Evolutionary conservation across 768 basidiomycete species (phyloP), one percentile per base, ranked within the genome.

Genomic region (Lactarius quietus): DNA sequence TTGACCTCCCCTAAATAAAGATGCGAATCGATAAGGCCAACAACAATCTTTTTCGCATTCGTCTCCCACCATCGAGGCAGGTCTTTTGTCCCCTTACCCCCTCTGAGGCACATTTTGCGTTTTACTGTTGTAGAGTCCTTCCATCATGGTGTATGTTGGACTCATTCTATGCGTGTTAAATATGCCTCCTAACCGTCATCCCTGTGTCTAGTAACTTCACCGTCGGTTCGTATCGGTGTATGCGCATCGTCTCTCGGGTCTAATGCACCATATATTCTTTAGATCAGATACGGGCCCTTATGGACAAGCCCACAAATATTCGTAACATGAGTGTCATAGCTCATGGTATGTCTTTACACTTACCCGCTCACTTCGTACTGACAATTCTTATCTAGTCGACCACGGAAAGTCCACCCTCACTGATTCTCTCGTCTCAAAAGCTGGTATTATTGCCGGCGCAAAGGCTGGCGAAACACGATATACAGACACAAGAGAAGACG

Each of bases 381-480:
- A 55, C 36, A 10, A 7, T 1, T 8, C 28, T 41, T 55, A 26
- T 66, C 12, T 74, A 93, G 97, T 99, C 86, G 97, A 99, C 80
- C 97, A 99, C 82, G 97, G 97, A 82, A 99, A 99, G 81, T 99
- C 97, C 63, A 99, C 97, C 72, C 88, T 99, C 72, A 98, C 97
- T 71, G 97, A 99, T 79, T 98, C 96, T 48, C 84, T 99, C 53
- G 95, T 99, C 76, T 95, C 96, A 70, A 98, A 98, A 83, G 97
- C 97, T 69, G 97, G 97, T 85, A 99, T 99, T 77, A 98, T 99
- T 72, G 96, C 97, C 67, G 80, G 83, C 51, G 81, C 93, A 74
- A 96, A 97, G 77, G 93, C 97, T 66, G 97, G 97, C 76, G 94
- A 97, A 65, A 84, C 92, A 86, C 93, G 96, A 66, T 98, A 95